Base-by-base conservation (phyloP, 2,329 filamentous ascomycete genomes). In the Alternaria tenuissima region DNA sequence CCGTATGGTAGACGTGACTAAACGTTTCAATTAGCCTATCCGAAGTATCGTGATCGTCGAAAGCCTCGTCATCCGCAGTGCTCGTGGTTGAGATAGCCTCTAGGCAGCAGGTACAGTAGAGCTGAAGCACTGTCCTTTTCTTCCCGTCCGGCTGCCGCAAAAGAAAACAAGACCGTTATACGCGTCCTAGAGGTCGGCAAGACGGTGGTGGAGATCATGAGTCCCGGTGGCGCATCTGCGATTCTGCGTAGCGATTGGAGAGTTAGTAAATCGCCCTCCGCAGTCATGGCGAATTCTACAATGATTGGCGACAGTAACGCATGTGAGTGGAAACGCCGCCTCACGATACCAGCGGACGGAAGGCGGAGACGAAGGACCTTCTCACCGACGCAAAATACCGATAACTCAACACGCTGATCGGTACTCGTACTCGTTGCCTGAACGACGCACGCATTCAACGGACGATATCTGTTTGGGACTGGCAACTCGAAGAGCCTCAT, bases 51-150 rank as follows among this genome's bases (percentile, higher is more conserved):
- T 51, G 28, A 54, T 30, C 36, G 30, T 39, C 51, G 41, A 49
- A 55, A 56, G 55, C 51, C 24, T 51, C 39, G 42, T 52, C 16
- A 54, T 52, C 28, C 36, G 47, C 24, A 52, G 46, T 52, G 52
- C 47, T 36, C 34, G 55, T 64, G 49, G 63, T 68, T 55, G 55
- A 61, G 60, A 56, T 51, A 60, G 64, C 48, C 53, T 65, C 60
- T 64, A 67, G 65, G 66, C 68, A 68, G 57, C 65, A 69, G 61
- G 49, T 47, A 53, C 12, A 18, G 51, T 47, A 32, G 38, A 30
- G 39, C 36, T 30, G 22, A 41, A 53, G 49, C 62, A 62, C 46
- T 53, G 61, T 60, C 49, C 36, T 36, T 52, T 55, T 43, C 51
- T 26, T 55, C 43, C 39, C 38, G 54, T 46, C 54, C 49, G 47